Evolutionary conservation across 345 rosid genomes (phyloP).

Genomic region (Linum trigynum): DNA sequence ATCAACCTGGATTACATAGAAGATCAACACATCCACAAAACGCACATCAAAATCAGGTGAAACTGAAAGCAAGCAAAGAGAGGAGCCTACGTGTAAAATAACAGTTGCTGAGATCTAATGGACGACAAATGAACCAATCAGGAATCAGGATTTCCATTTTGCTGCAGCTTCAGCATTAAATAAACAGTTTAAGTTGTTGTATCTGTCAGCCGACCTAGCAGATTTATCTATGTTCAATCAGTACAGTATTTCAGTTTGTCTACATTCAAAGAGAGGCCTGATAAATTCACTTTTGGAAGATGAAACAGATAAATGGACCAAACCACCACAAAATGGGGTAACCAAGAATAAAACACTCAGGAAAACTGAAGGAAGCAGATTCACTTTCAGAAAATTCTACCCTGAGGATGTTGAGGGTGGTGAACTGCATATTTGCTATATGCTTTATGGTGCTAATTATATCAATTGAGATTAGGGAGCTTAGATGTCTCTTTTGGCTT

Average conservation of each 20-base stretch:
- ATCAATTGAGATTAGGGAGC: background rate
- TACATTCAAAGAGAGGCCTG: background rate
- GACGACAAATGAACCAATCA: background rate
- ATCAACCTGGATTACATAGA: conserved; percentile 48
- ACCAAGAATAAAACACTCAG: too few species aligned
- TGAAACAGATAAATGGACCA: too few species aligned
- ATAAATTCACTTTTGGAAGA: background rate
- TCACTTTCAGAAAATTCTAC: too few species aligned
- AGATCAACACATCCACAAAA: background rate
- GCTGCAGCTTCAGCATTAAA: background rate
- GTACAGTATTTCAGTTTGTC: too few species aligned
- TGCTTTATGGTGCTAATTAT: too few species aligned
- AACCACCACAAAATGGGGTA: too few species aligned
- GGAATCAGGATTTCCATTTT: background rate
- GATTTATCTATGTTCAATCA: background rate
- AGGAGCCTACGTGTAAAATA: background rate
- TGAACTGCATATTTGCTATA: too few species aligned
- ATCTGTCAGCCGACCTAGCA: background rate
- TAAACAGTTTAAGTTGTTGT: background rate
- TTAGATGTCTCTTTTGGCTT: background rate
- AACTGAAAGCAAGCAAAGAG: background rate
- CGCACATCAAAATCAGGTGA: background rate
- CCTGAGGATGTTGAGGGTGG: too few species aligned
- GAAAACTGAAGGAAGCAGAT: too few species aligned
- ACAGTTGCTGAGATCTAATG: background rate